Evolutionary conservation across 306 rosid species (phyloP).

Genomic region (Dalbergia oliveri): DNA sequence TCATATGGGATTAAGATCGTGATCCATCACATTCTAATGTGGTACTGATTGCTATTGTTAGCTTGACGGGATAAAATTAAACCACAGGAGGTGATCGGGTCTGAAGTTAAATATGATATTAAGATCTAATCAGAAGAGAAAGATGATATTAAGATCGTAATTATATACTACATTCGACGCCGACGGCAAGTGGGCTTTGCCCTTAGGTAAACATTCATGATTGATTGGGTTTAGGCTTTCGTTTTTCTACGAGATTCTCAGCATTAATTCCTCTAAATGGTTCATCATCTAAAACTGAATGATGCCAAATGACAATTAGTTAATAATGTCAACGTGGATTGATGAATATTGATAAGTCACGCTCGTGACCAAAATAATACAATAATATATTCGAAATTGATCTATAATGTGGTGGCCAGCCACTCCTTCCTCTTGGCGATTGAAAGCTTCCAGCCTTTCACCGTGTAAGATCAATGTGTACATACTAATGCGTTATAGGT

Average conservation of each 20-base stretch:
- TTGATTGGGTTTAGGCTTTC: slow-evolving; percentile 16
- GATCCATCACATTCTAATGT: neutral
- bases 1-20: too few species aligned
- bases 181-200: neutral
- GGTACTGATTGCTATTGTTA: neutral
- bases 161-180: too few species aligned
- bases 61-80: neutral
- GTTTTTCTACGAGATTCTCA: slow-evolving; percentile 11
- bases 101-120: slow-evolving; percentile 3
- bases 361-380: neutral
- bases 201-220: neutral
- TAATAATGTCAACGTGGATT: slow-evolving; percentile 20
- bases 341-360: neutral
- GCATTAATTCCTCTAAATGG: slow-evolving; percentile 12
- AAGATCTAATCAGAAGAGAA: neutral
- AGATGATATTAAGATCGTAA: too few species aligned
- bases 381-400: neutral
- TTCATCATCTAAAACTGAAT: slow-evolving; percentile 18
- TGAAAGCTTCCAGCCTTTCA: neutral
- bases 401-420: neutral
- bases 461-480: too few species aligned
- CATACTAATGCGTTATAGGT: too few species aligned
- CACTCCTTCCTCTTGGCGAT: neutral
- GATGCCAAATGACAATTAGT: slow-evolving; percentile 26
- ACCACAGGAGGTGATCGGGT: neutral